These are phyloP conservation scores for Fraxinus dipetala DNA, from an alignment of 305 asterid genomes.

Conservation along the genomic window DNA sequence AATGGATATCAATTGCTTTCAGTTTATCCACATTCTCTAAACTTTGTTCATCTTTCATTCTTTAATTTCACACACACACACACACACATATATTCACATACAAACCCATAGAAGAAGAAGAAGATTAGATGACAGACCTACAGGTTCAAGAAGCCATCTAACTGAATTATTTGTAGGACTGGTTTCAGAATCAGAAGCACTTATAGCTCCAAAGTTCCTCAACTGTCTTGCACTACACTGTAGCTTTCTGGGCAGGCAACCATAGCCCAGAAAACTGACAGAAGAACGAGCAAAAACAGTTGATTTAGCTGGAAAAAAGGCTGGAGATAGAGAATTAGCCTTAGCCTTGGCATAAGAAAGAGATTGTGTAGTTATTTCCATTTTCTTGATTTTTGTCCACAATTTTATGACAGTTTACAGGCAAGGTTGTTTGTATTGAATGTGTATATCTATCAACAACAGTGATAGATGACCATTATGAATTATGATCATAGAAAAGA, in stretches of 20 bases:
- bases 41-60: not conserved
- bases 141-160: slow-evolving; percentile 76
- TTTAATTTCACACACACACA: not conserved
- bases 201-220: slow-evolving; percentile 42
- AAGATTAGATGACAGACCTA: slow-evolving; percentile 36
- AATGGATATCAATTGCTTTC: not conserved
- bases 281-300: slow-evolving; percentile 24
- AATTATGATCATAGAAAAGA: slow-evolving; percentile 9
- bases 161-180: slow-evolving; percentile 30
- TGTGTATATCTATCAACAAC: not conserved
- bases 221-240: slow-evolving; percentile 33
- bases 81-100: too few relatives aligned
- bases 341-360: slow-evolving; percentile 32
- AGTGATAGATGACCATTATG: slow-evolving; percentile 18
- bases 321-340: slow-evolving; percentile 27
- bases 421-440: not conserved
- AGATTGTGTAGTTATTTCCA: slow-evolving; percentile 33
- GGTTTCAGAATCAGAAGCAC: slow-evolving; percentile 43
- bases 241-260: slow-evolving; percentile 42
- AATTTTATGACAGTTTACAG: not conserved
- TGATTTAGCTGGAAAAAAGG: slow-evolving; percentile 27
- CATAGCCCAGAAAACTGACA: slow-evolving; percentile 39
- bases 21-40: not conserved
- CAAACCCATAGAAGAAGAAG: not conserved
- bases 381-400: not conserved